Evolutionary conservation across 1,139 yeast species (phyloP).

Genomic region (Suhomyces coccinellae): DNA sequence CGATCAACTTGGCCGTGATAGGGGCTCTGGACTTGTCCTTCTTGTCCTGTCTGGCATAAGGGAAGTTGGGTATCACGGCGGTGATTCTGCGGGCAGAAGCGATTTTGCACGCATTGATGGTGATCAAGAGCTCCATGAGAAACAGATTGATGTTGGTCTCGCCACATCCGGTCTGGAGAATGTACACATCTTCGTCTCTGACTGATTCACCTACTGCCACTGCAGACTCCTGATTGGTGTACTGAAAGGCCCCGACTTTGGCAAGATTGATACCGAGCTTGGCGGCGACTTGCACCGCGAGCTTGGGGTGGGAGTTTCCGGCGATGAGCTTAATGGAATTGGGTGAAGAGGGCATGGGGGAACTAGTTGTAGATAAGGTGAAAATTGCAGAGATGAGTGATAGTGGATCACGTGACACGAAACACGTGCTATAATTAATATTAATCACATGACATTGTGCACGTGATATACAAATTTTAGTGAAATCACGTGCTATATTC

Average conservation of each 20-base stretch:
- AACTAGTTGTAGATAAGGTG: not conserved
- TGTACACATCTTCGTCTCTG: conserved; percentile 76
- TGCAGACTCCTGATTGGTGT: conserved; percentile 54
- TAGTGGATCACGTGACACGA: not conserved
- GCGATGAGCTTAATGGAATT: conserved; percentile 86
- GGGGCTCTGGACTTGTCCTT: conserved; percentile 83
- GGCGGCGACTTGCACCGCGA: conserved; percentile 74
- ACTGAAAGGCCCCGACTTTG: conserved; percentile 50
- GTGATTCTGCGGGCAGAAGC: conserved; percentile 81
- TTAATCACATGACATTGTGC: not conserved
- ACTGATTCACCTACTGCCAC: conserved; percentile 76
- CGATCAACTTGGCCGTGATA: conserved; percentile 75
- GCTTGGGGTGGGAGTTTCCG: conserved; percentile 86
- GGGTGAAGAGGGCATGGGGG: conserved; percentile 16
- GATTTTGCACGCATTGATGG: conserved; percentile 74
- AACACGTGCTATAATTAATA: too few relatives aligned
- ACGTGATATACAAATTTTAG: too few relatives aligned
- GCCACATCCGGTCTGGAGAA: conserved; percentile 72
- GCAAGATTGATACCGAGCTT: conserved; percentile 63
- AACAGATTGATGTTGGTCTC: conserved; percentile 58
- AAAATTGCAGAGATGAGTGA: conserved; percentile 1
- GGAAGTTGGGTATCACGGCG: conserved; percentile 77
- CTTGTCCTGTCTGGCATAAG: conserved; percentile 82
- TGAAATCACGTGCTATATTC: not conserved
- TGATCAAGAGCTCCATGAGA: conserved; percentile 66